Evolutionary conservation across 495 filamentous ascomycete genomes (phyloP), one percentile per base, ranked within the genome.

Genomic region (Paragyromitra xinjiangensis): DNA sequence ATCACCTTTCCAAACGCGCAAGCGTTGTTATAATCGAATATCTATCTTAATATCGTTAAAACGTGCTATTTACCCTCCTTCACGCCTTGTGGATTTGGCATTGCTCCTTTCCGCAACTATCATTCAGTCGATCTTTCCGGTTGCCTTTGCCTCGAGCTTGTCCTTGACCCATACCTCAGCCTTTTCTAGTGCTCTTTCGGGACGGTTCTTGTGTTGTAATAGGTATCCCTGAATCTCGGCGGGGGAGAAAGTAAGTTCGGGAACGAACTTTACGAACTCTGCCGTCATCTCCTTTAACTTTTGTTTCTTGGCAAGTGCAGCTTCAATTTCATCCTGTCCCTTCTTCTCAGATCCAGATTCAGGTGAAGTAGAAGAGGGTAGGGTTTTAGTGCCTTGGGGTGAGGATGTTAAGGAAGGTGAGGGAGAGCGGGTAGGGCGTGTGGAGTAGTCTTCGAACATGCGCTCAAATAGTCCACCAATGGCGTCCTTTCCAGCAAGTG

Each of bases 191-290:
- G 91, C 91, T 62, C 84, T 84, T 44, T 84, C 82, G 16, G 91
- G 91, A 50, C 85, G 84, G 80, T 88, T 89, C 83, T 91, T 91
- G 59, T 89, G 83, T 78, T 87, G 89, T 19, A 93, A 82, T 34
- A 93, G 81, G 80, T 89, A 92, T 1, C 90, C 90, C 81, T 93
- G 91, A 58, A 94, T 87, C 81, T 93, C 90, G 3, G 91, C 92
- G 0, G 91, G 91, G 6, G 88, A 89, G 79, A 93, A 88, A 64
- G 83, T 78, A 53, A 82, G 82, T 6, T 81, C 75, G 8, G 89
- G 88, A 59, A 90, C 85, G 62, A 83, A 83, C 1, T 80, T 73
- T 12, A 86, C 82, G 71, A 91, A 90, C 24, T 83, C 67, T 7
- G 44, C 42, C 0, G 88, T 86, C 19, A 89, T 83, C 22, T 73